phyloP scores from a whole-genome alignment of 1,139 yeast species.

The Suhomyces yuchorum region DNA sequence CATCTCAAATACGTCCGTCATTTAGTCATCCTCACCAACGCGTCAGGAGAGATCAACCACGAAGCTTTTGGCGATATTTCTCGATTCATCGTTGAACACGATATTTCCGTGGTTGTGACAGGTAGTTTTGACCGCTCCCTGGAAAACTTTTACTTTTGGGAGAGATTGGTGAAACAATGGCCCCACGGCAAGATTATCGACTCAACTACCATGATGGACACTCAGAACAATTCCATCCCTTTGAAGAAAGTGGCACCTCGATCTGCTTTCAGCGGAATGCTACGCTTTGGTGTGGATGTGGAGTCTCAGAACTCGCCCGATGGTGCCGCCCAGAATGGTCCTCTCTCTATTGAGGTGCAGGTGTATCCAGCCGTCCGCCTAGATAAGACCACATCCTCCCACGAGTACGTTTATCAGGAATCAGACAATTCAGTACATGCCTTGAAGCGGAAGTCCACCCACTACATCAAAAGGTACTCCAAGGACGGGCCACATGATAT shows the following conservation, averaged over 20 bases:
- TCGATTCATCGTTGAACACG: slow-evolving; percentile 21
- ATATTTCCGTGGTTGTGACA: slow-evolving; percentile 25
- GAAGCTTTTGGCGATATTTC: slow-evolving; percentile 21
- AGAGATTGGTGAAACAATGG: slow-evolving; percentile 17
- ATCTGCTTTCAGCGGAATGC: slow-evolving; percentile 36
- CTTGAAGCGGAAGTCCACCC: slow-evolving; percentile 25
- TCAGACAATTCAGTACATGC: slow-evolving; percentile 12
- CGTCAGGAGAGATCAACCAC: slow-evolving; percentile 9
- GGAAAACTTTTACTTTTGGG: slow-evolving; percentile 17
- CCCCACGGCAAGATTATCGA: slow-evolving; percentile 18
- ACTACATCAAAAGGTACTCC: slow-evolving; percentile 23
- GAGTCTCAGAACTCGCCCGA: slow-evolving; percentile 2
- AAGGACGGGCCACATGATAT: slow-evolving; percentile 17
- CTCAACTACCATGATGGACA: slow-evolving; percentile 18
- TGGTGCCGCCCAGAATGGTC: slow-evolving; percentile 13
- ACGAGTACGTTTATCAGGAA: slow-evolving; percentile 31
- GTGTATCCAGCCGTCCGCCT: slow-evolving; percentile 64
- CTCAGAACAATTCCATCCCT: slow-evolving; percentile 25
- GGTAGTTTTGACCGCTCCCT: slow-evolving; percentile 2
- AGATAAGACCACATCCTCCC: slow-evolving; percentile 39
- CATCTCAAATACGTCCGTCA: slow-evolving; percentile 36
- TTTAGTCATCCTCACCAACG: slow-evolving; percentile 52
- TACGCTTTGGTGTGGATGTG: slow-evolving; percentile 41
- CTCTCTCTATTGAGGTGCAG: slow-evolving; percentile 52
- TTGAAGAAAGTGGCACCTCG: slow-evolving; percentile 42